phyloP scores from a whole-genome alignment of 768 basidiomycete genomes.

The Podaxis carcinomalis region DNA sequence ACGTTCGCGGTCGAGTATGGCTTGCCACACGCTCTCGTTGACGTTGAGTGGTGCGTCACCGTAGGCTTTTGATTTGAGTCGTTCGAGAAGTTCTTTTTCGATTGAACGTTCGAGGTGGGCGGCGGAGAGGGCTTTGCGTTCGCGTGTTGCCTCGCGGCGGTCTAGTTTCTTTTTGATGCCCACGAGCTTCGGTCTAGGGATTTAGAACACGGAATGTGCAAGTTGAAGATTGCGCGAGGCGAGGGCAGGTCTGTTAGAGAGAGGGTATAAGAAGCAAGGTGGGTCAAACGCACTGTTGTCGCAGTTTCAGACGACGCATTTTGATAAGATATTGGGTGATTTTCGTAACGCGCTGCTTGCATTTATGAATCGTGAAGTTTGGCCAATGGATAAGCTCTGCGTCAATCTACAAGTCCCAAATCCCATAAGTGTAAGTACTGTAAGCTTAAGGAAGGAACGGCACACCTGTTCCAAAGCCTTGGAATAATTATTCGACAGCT shows the following conservation, averaged over 20 bases:
- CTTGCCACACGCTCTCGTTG: constrained; percentile 94
- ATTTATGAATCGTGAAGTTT: constrained; percentile 95
- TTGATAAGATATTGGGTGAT: constrained; percentile 99
- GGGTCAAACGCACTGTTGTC: constrained; percentile 64
- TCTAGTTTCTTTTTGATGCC: constrained; percentile 98
- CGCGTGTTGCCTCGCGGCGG: constrained; percentile 84
- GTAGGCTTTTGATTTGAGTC: constrained; percentile 94
- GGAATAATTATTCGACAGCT: constrained; percentile 89
- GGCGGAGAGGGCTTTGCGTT: constrained; percentile 93
- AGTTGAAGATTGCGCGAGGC: neutral
- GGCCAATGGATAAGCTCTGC: constrained; percentile 97
- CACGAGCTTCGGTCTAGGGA: constrained; percentile 78
- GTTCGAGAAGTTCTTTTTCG: constrained; percentile 93
- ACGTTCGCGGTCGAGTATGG: constrained; percentile 82
- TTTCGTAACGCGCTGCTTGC: constrained; percentile 98
- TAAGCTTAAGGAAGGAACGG: neutral
- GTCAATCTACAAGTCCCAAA: constrained; percentile 68
- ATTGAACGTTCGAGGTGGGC: constrained; percentile 94
- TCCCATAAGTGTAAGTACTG: neutral
- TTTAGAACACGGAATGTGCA: neutral
- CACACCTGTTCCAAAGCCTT: constrained; percentile 92
- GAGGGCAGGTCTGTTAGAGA: neutral
- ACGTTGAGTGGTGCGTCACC: constrained; percentile 97
- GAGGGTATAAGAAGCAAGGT: neutral
- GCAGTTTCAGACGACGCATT: constrained; percentile 87